Conservation (phyloP, 2,329 filamentous ascomycete genomes). For the Leptographium procerum region DNA sequence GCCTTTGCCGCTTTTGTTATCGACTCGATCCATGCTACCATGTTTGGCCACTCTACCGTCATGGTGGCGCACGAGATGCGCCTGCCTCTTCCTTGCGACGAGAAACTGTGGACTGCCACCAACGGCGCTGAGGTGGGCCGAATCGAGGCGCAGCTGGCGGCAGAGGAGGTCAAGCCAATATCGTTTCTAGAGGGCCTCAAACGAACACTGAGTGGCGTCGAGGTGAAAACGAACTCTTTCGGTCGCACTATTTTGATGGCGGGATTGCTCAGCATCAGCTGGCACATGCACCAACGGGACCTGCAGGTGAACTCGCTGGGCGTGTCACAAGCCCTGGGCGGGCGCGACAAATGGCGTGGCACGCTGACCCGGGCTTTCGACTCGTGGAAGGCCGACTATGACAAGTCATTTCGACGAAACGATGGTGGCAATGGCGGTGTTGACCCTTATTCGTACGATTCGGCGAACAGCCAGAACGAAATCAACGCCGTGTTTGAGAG, state of each 20-base stretch:
- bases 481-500: conserved; percentile 66
- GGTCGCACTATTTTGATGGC: conserved; percentile 91
- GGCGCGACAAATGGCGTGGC: conserved; percentile 81
- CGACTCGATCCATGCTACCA: conserved; percentile 91
- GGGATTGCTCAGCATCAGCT: conserved; percentile 82
- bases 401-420: conserved; percentile 61
- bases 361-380: conserved; percentile 82
- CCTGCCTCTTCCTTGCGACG: conserved; percentile 82
- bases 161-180: conserved; percentile 71
- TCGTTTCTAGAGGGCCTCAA: conserved; percentile 89
- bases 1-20: conserved; percentile 93
- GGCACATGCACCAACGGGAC: conserved; percentile 96
- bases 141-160: conserved; percentile 67
- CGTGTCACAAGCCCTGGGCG: conserved; percentile 62
- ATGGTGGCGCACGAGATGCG: conserved; percentile 97
- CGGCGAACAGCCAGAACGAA: conserved; percentile 42
- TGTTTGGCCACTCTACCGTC: conserved; percentile 94
- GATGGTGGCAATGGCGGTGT: conserved; percentile 25
- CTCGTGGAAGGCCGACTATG: conserved; percentile 86
- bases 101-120: conserved; percentile 81
- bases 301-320: conserved; percentile 81
- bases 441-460: conserved; percentile 43
- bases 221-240: conserved; percentile 84
- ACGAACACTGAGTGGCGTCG: conserved; percentile 72
- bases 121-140: conserved; percentile 78